Evolutionary conservation across 2,329 filamentous ascomycete genomes (phyloP), one percentile per base, ranked within the genome.

Genomic region (Phaeophleospora eucalypticola): DNA sequence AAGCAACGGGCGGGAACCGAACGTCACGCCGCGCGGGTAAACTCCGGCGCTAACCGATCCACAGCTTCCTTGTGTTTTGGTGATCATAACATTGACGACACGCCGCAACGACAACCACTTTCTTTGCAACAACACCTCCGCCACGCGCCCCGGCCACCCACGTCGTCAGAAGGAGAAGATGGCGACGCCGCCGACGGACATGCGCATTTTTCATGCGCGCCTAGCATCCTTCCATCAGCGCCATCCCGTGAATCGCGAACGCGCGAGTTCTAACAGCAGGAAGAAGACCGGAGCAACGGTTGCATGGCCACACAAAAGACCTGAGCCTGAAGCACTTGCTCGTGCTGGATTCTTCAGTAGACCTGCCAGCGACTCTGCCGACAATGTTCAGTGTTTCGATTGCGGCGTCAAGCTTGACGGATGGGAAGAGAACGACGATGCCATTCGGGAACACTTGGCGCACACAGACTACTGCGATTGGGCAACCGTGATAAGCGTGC

Each of bases 291-390:
- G 29, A 71, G 48, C 84, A 73, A 78, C 62, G 15, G 59, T 65
- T 6, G 62, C 66, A 65, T 98, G 93, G 93, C 89, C 91, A 17
- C 88, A 95, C 66, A 76, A 79, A 53, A 76, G 71, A 20, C 81
- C 87, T 1, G 74, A 80, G 1, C 76, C 84, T 10, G 76, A 80
- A 56, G 79, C 84, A 86, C 83, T 98, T 60, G 91, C 93, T 3
- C 82, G 81, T 62, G 91, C 93, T 46, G 93, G 93, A 32, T 95
- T 98, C 71, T 93, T 85, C 71, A 97, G 88, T 71, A 80, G 83
- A 51, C 91, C 93, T 2, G 81, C 80, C 12, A 75, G 80, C 42
- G 78, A 81, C 38, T 87, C 83, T 61, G 84, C 84, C 32, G 93
- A 98, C 67, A 97, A 97, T 67, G 87, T 87, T 39, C 80, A 82